A percentile compares a stretch with the other conserved stretches of the same genome.
Evolutionary conservation across 495 filamentous ascomycete species (phyloP).

Genomic region (Talaromyces trachyspermus): DNA sequence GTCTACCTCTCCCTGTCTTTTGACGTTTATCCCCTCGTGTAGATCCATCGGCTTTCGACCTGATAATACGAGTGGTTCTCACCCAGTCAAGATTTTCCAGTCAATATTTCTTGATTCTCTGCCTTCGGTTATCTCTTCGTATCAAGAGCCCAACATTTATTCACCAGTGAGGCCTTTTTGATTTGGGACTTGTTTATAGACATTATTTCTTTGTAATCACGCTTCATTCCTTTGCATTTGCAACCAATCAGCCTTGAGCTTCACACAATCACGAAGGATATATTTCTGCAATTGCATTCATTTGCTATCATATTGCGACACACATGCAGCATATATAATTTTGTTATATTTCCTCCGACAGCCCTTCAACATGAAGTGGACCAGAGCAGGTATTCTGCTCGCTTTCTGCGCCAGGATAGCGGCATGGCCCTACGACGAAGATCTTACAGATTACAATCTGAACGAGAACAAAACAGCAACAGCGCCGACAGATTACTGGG

Average conservation of each 20-base stretch:
- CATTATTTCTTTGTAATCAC: no score
- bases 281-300: not conserved
- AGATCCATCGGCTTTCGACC: not conserved
- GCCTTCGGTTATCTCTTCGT: no score
- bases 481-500: conserved; percentile 54
- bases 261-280: no score
- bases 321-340: conserved; percentile 5
- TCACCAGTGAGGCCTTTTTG: no score
- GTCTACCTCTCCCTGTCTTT: not conserved
- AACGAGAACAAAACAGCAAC: conserved; percentile 55
- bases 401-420: conserved; percentile 22
- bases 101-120: not conserved
- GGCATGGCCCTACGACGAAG: conserved; percentile 49
- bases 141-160: no score
- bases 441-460: conserved; percentile 50
- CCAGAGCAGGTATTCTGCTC: conserved; percentile 17
- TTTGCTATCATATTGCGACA: not conserved
- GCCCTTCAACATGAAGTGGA: conserved; percentile 16
- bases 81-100: not conserved
- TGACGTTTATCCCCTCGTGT: conserved; percentile 2
- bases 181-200: no score
- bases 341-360: not conserved
- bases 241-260: no score
- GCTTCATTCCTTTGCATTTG: no score
- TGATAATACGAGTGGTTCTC: not conserved